Evolutionary conservation across 2,329 filamentous ascomycete genomes (phyloP), one percentile per base, ranked within the genome.

Genomic region (Bretziella fagacearum): DNA sequence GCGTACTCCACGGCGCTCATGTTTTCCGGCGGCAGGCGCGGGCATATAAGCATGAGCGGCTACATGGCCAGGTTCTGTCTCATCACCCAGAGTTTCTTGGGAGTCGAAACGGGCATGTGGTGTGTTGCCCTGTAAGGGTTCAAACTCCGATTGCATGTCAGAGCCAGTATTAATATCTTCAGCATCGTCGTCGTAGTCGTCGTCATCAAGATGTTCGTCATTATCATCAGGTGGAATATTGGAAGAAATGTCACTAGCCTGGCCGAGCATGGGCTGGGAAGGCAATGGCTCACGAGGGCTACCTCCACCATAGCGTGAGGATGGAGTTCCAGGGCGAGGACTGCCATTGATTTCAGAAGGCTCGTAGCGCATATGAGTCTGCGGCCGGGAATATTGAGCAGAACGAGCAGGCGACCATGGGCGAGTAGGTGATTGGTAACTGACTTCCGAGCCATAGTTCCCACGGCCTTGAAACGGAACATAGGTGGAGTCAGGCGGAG

Each of bases 281-380:
- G 91, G 91, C 26, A 96, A 68, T 3, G 89, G 89, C 48, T 89
- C 74, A 54, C 85, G 76, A 8, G 87, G 84, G 58, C 85, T 93
- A 3, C 86, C 83, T 23, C 44, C 32, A 43, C 40, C 83, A 60
- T 96, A 95, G 59, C 78, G 73, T 2, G 85, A 89, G 1, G 86
- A 86, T 1, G 89, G 86, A 0, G 89, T 95, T 4, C 89, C 89
- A 1, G 91, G 89, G 50, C 91, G 69, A 5, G 91, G 87, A 52
- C 77, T 87, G 42, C 91, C 91, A 57, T 96, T 89, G 50, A 96
- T 64, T 55, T 95, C 87, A 18, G 79, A 71, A 0, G 86, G 84
- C 61, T 96, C 91, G 61, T 91, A 96, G 20, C 80, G 66, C 53
- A 69, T 77, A 1, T 78, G 74, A 1, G 83, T 74, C 2, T 84